Conservation (phyloP, 805 yeast genomes). For the Naumovozyma dairenensis region DNA sequence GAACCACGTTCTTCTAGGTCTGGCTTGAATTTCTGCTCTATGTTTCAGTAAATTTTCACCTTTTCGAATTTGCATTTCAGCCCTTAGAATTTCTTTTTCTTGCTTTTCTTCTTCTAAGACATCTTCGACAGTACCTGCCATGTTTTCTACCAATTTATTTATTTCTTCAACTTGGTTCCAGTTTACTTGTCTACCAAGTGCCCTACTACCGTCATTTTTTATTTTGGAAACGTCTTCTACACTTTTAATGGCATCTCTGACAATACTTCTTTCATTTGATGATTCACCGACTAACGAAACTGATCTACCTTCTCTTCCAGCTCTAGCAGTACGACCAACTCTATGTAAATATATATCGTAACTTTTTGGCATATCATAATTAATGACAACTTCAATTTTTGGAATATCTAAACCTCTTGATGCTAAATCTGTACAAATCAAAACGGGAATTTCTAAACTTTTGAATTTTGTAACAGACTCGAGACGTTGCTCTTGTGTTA, state of each 20-base stretch:
- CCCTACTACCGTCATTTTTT: constrained; percentile 34
- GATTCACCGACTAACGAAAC: constrained; percentile 91
- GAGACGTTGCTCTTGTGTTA: constrained; percentile 89
- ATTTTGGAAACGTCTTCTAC: constrained; percentile 35
- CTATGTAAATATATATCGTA: constrained; percentile 90
- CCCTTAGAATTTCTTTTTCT: constrained; percentile 75
- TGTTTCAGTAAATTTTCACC: constrained; percentile 79
- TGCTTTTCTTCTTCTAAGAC: constrained; percentile 79
- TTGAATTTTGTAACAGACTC: constrained; percentile 75
- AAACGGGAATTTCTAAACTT: constrained; percentile 69
- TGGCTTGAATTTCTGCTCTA: constrained; percentile 69
- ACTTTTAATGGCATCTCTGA: constrained; percentile 78
- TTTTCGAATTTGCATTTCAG: constrained; percentile 82
- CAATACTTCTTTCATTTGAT: constrained; percentile 77
- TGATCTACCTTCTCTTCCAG: constrained; percentile 91
- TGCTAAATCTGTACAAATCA: constrained; percentile 95
- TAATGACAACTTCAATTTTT: constrained; percentile 87
- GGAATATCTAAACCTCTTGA: constrained; percentile 99
- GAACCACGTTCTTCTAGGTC: constrained; percentile 97
- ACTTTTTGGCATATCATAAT: constrained; percentile 91
- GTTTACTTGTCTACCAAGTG: constrained; percentile 83
- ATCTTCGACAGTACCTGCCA: constrained; percentile 56
- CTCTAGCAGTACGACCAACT: constrained; percentile 99
- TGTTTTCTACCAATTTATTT: constrained; percentile 49
- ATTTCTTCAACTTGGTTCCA: constrained; percentile 76